Evolutionary conservation across 2,329 filamentous ascomycete genomes (phyloP), one percentile per base, ranked within the genome.

Genomic region (Neofusicoccum umdonicola): DNA sequence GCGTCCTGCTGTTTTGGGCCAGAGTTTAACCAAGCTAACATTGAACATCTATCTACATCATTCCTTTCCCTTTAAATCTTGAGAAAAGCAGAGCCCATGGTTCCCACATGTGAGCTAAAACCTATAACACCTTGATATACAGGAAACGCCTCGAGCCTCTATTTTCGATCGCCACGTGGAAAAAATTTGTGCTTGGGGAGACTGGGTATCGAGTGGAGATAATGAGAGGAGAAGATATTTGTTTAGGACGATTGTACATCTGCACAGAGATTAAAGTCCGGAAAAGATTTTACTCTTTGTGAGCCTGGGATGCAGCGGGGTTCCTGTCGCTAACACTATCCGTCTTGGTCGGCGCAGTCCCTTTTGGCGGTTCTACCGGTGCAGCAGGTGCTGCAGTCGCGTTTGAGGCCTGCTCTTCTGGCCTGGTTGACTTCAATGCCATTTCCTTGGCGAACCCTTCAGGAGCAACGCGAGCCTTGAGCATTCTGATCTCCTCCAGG

Each of bases 401-500:
- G 31, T 41, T 35, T 7, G n/a, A 51, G 11, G 63, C 5, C 17
- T 60, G 52, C 12, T 61, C 52, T 11, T 31, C 27, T 5, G 27
- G 27, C 27, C 7, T 31, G 27, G 27, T 5, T 31, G 27, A 31
- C 27, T 31, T 31, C 27, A 31, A 31, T 31, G 27, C 27, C 27
- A 19, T 17, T 9, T 39, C 17, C 45, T 31, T 61, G 17, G 35
- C 13, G 17, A 11, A 17, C 15, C 61, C 54, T 34, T 64, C 61
- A 3, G 50, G 41, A 9, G 50, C 50, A 41, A 64, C 44, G 19
- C 52, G 62, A 22, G 77, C 76, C 63, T 79, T 78, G 48, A 79
- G 67, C 56, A 77, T 74, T 62, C 77, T 76, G 31, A 82, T 69
- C 67, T 82, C 76, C 11, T 72, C 72, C 66, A 77, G 74, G 42